Percentiles rank a stretch among this genome's conserved stretches.
These are phyloP conservation scores for Senna siamea DNA, from an alignment of 306 rosid genomes.

Conservation along the genomic window DNA sequence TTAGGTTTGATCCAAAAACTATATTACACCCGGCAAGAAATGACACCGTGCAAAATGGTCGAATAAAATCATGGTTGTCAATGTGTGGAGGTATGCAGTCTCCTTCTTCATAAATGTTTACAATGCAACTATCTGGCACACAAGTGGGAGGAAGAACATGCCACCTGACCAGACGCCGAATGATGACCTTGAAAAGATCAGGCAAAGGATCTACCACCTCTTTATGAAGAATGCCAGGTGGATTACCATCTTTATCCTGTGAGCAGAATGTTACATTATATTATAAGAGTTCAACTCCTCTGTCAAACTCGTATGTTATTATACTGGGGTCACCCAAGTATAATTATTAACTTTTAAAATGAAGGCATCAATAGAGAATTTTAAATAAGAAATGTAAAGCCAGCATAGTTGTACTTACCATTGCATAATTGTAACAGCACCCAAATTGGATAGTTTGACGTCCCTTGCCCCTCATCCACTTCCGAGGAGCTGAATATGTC, in stretches of 20 bases:
- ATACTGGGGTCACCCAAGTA: background rate
- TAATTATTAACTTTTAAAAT: slow-evolving; percentile 17
- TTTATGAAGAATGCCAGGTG: slow-evolving; percentile 75
- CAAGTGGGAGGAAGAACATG: slow-evolving; percentile 88
- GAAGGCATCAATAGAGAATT: background rate
- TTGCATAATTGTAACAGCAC: slow-evolving; percentile 92
- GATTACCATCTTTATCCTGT: slow-evolving; percentile 91
- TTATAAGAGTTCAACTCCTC: background rate
- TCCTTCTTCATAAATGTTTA: slow-evolving; percentile 89
- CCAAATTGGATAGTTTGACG: slow-evolving; percentile 93
- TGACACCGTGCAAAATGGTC: slow-evolving; percentile 94
- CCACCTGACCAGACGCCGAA: slow-evolving; percentile 82
- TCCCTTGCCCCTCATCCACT: slow-evolving; percentile 99
- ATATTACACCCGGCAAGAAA: slow-evolving; percentile 85
- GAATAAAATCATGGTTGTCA: slow-evolving; percentile 90
- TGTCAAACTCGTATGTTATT: slow-evolving; percentile 12
- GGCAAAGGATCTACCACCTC: slow-evolving; percentile 79
- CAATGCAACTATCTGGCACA: slow-evolving; percentile 96
- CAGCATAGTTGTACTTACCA: slow-evolving; percentile 51
- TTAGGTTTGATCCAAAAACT: slow-evolving; percentile 75
- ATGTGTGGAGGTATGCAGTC: slow-evolving; percentile 96
- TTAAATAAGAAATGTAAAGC: slow-evolving; percentile 6
- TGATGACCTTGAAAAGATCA: slow-evolving; percentile 85
- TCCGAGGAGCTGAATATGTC: slow-evolving; percentile 78
- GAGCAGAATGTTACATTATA: background rate